Evolutionary conservation across 2,329 filamentous ascomycete genomes (phyloP), one percentile per base, ranked within the genome.

Genomic region (Fusarium sp.): DNA sequence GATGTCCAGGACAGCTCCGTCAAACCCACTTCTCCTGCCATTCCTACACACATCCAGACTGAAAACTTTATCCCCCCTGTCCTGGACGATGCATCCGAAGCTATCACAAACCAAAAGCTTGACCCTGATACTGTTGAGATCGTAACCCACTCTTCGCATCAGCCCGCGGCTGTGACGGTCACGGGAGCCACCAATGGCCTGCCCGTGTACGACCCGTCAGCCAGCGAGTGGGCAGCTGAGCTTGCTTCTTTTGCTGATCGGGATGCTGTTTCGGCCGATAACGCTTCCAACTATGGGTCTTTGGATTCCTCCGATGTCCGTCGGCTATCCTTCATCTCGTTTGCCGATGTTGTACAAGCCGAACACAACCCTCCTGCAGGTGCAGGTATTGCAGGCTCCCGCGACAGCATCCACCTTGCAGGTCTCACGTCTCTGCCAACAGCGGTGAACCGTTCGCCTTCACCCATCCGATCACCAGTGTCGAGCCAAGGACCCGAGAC

Each of bases 61-160:
- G 95, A 98, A 78, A 94, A 98, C 80, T 88, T 94, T 76, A 97
- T 98, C 70, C 95, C 95, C 9, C 88, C 95, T 0, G 94, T 96
- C 14, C 85, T 98, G 46, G 93, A 97, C 77, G 95, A 95, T 50
- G 95, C 93, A 4, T 96, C 94, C 40, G 88, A 94, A 73, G 94
- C 94, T 57, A 97, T 98, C 74, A 97, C 95, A 14, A 93, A 97
- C 78, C 84, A 88, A 69, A 89, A 90, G 57, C 85, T 97, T 49
- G 91, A 96, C 76, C 93, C 94, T 6, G 94, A 97, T 77, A 88
- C 89, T 23, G 94, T 98, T 53, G 94, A 97, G 81, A 97, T 98
- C 76, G 88, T 97, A 44, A 97, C 92, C 47, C 94, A 96, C 77
- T 86, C 88, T 30, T 89, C 89, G 23, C 94, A 97, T 77, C 93